Evolutionary conservation across 345 rosid genomes (phyloP), one percentile per base, ranked within the genome.

Genomic region (Laguncularia racemosa): DNA sequence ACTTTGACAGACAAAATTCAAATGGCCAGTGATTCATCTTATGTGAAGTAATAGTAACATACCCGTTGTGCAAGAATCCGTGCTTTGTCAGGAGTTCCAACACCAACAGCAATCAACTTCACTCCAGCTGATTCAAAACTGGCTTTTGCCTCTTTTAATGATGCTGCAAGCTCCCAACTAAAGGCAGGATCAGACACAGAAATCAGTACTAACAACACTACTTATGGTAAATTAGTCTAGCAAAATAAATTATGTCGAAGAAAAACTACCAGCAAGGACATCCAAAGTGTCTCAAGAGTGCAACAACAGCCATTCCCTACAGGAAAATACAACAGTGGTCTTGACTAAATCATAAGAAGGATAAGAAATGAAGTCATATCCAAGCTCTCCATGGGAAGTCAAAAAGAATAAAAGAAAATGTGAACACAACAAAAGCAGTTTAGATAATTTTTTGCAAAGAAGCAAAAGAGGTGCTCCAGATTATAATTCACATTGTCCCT

Each of bases 141-240:
- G 5, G 79, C 71, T 68, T 80, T 92, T 6, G 76, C 72, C 70
- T 80, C 89, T 77, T 81, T 92, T 56, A 89, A 60, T 7, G 70
- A 69, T 4, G 82, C 73, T 47, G 93, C 98, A 74, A 89, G 71
- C 48, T 92, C 95, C 98, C 98, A 92, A 62, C 98, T 92, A 56
- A 19, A 18, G 67, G 46, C 40, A 65, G 44, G 16, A 51, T 20
- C 48, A 54, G 13, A 10, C 13, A 55, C 52, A 26, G 45, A 7
- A 33, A 33, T 33, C 40, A 33, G 11, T 7, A 14, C 58, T 44
- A 67, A 26, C 14, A 55, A 44, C 44, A 33, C 19, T 46, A 26
- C 26, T 51, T 23, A 2, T 48, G 16, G 50, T 4, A 23, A 8
- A 20, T 13, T 50, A 58, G n/a, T n/a, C 11, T 12, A n/a, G 43